Percentiles rank a stretch among this genome's conserved stretches.
Conservation (phyloP, 257 asterid genomes). For the Misopates orontium region DNA sequence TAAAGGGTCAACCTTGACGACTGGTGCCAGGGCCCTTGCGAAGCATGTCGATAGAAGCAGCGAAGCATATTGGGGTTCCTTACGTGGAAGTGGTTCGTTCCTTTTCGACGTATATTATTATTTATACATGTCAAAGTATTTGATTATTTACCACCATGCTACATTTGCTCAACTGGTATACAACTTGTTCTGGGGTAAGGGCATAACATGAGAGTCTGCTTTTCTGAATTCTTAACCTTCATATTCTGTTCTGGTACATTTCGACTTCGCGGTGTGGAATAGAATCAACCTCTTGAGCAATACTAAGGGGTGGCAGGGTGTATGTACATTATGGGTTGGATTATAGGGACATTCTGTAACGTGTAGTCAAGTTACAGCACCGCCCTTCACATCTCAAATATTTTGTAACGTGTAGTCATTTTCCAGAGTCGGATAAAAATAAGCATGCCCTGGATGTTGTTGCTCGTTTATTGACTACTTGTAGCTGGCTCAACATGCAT, state of each 20-base stretch:
- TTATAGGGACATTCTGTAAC: too few relatives aligned
- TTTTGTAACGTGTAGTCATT: too few relatives aligned
- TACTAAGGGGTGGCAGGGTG: background rate
- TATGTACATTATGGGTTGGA: background rate
- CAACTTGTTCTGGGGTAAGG: too few relatives aligned
- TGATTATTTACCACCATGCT: background rate
- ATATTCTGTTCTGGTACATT: too few relatives aligned
- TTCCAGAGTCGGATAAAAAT: constrained; percentile 65
- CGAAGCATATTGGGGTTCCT: constrained; percentile 66
- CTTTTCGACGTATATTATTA: constrained; percentile 20
- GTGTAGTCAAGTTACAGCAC: too few relatives aligned
- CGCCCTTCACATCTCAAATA: too few relatives aligned
- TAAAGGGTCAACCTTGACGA: constrained; percentile 65
- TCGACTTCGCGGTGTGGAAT: background rate
- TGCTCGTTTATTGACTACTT: constrained; percentile 40
- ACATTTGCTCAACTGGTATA: background rate
- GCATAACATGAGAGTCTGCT: too few relatives aligned
- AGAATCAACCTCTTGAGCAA: background rate
- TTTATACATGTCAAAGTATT: constrained; percentile 3
- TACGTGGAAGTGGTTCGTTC: constrained; percentile 71
- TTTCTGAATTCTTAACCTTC: too few relatives aligned
- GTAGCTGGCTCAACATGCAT: constrained; percentile 77
- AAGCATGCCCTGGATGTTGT: constrained; percentile 49
- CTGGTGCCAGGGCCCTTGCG: constrained; percentile 88
- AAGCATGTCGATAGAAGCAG: constrained; percentile 76